A percentile compares a stretch with the other conserved stretches of the same genome.
Evolutionary conservation across 768 basidiomycete genomes (phyloP).

Genomic region (Mycena vitilis): DNA sequence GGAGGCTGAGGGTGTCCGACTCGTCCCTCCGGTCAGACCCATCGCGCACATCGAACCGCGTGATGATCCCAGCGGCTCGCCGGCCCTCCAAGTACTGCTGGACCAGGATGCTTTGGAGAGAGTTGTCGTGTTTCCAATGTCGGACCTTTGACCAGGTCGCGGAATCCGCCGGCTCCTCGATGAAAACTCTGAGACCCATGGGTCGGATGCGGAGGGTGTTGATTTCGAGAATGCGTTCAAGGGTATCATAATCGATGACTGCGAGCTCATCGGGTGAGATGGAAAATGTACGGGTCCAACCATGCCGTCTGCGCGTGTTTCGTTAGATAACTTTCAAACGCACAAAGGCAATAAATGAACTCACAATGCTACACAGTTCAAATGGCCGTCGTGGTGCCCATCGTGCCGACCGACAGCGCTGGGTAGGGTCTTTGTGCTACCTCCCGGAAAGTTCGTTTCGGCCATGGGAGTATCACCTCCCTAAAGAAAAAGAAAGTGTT

Average conservation of each 20-base stretch:
- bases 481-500: conserved; percentile 28
- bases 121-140: conserved; percentile 39
- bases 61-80: conserved; percentile 34
- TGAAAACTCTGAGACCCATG: conserved; percentile 38
- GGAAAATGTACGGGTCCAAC: conserved; percentile 41
- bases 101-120: conserved; percentile 41
- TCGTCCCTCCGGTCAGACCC: conserved; percentile 37
- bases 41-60: conserved; percentile 41
- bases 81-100: conserved; percentile 39
- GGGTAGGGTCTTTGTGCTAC: conserved; percentile 36
- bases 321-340: neutral
- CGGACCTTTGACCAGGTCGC: conserved; percentile 39
- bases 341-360: conserved; percentile 9
- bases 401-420: conserved; percentile 37
- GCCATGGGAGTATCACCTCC: conserved; percentile 32
- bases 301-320: conserved; percentile 36
- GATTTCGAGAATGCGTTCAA: conserved; percentile 40
- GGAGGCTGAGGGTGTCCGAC: conserved; percentile 36
- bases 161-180: conserved; percentile 41
- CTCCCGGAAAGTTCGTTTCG: conserved; percentile 34
- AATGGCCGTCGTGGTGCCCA: conserved; percentile 37
- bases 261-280: conserved; percentile 38
- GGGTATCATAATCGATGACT: conserved; percentile 38
- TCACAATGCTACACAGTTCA: conserved; percentile 37
- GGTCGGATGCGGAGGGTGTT: conserved; percentile 41